Conservation (phyloP, 805 yeast genomes). For the Cyberlindnera amylophila region DNA sequence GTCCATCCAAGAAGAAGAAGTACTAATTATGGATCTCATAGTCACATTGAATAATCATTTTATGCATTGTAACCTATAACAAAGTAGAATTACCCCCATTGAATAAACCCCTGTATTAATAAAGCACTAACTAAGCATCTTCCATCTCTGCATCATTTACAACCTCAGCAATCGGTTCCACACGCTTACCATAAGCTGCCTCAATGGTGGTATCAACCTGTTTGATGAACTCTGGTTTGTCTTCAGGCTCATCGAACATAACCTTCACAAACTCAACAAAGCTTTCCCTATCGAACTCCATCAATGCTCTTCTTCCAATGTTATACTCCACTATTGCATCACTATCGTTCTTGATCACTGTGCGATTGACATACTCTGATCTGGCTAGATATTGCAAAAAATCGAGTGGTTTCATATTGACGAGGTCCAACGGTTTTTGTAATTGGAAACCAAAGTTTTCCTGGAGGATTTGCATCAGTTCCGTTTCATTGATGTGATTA, state of each 20-base stretch:
- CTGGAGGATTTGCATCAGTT: conserved; percentile 36
- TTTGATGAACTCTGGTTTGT: conserved; percentile 14
- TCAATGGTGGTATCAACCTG: conserved; percentile 16
- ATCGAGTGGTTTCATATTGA: conserved; percentile 19
- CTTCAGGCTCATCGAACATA: conserved; percentile 23
- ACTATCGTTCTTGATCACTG: conserved; percentile 16
- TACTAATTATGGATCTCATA: conserved; percentile 1
- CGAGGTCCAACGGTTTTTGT: conserved; percentile 7
- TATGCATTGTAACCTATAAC: too few relatives aligned
- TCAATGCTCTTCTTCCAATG: conserved; percentile 28
- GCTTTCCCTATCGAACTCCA: conserved; percentile 26
- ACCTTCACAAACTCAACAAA: conserved; percentile 23
- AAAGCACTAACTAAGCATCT: neutral
- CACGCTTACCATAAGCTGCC: conserved; percentile 16
- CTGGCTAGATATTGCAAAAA: conserved; percentile 25
- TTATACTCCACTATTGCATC: conserved; percentile 29
- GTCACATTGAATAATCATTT: too few relatives aligned
- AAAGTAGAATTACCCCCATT: too few relatives aligned
- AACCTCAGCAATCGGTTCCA: neutral
- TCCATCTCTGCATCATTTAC: neutral
- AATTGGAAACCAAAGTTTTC: conserved; percentile 31
- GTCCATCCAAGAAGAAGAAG: conserved; percentile 47
- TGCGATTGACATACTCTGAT: conserved; percentile 24
- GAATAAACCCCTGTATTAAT: too few relatives aligned
- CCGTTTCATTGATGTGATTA: conserved; percentile 37